Conservation (phyloP, 768 basidiomycete species). For the Rhodotorula babjevae region DNA sequence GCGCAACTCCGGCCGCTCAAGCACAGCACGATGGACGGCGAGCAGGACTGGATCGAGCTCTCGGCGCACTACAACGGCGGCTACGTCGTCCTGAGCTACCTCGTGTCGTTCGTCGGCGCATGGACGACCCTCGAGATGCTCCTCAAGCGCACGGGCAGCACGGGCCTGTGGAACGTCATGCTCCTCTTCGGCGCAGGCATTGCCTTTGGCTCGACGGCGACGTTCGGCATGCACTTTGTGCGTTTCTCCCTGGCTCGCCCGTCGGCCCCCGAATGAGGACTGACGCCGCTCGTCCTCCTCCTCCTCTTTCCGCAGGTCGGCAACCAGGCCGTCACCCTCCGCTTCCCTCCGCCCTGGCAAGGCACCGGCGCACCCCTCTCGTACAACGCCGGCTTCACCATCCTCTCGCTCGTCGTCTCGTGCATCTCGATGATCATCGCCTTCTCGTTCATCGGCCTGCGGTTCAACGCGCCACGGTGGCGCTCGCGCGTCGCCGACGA, state of each 20-base stretch:
- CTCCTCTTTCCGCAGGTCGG: conserved; percentile 22
- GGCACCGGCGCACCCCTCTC: conserved; percentile 22
- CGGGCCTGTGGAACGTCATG: conserved; percentile 20
- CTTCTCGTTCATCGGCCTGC: conserved; percentile 38
- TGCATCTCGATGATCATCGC: conserved; percentile 35
- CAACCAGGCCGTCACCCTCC: conserved; percentile 27
- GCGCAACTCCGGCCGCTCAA: not conserved
- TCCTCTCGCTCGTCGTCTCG: conserved; percentile 32
- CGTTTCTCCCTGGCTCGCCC: not conserved
- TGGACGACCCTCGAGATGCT: conserved; percentile 37
- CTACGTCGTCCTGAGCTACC: conserved; percentile 29
- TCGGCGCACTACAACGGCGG: conserved; percentile 14
- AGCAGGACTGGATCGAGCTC: conserved; percentile 7
- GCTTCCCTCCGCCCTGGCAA: conserved; percentile 19
- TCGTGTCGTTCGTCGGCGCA: conserved; percentile 21
- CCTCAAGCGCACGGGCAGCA: conserved; percentile 20
- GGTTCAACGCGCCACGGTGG: conserved; percentile 6
- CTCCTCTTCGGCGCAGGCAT: conserved; percentile 27
- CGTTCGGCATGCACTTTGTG: conserved; percentile 40
- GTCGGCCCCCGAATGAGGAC: too few relatives aligned
- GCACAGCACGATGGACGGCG: conserved; percentile 1
- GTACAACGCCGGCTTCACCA: conserved; percentile 29
- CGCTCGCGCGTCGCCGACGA: conserved; percentile 1
- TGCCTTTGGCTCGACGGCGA: conserved; percentile 33
- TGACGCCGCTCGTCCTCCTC: not conserved